phyloP scores from a whole-genome alignment of 371 early-diverging fungal genomes.

The Mucor circinelloides region DNA sequence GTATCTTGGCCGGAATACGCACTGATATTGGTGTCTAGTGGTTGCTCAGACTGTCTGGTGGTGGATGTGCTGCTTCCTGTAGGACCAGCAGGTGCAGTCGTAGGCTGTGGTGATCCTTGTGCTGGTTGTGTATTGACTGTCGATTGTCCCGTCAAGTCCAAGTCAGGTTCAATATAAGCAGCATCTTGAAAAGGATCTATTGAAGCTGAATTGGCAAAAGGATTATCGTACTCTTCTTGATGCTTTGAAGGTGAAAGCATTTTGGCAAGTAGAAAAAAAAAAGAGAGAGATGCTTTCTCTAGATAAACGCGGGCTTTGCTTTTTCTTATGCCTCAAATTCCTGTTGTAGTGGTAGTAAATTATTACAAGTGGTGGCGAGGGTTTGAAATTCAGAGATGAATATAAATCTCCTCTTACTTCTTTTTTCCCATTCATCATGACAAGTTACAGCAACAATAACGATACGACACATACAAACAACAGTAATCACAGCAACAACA shows the following conservation, averaged over 20 bases:
- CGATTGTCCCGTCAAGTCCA: slow-evolving; percentile 41
- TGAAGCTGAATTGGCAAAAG: slow-evolving; percentile 19
- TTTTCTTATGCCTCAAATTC: too few species aligned
- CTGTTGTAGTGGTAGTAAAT: too few species aligned
- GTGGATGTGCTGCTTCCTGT: not conserved
- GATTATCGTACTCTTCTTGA: slow-evolving; percentile 20
- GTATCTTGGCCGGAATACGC: slow-evolving; percentile 60
- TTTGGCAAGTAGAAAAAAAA: not conserved
- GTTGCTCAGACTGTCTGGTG: not conserved
- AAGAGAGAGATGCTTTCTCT: not conserved
- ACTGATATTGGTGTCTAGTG: not conserved
- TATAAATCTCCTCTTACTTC: not conserved
- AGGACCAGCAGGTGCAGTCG: not conserved
- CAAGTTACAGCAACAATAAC: slow-evolving; percentile 1
- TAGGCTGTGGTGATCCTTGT: slow-evolving; percentile 1
- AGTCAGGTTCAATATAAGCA: slow-evolving; percentile 20
- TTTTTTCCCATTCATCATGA: not conserved
- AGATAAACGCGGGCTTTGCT: not conserved
- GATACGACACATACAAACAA: not conserved
- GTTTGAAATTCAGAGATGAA: not conserved
- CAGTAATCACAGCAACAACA: not conserved
- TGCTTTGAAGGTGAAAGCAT: slow-evolving; percentile 6
- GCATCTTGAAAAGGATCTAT: slow-evolving; percentile 4
- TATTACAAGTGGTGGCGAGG: too few species aligned
- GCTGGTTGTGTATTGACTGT: slow-evolving; percentile 13